Evolutionary conservation across 1,139 yeast species (phyloP).

Genomic region (Suhomyces yuchorum): DNA sequence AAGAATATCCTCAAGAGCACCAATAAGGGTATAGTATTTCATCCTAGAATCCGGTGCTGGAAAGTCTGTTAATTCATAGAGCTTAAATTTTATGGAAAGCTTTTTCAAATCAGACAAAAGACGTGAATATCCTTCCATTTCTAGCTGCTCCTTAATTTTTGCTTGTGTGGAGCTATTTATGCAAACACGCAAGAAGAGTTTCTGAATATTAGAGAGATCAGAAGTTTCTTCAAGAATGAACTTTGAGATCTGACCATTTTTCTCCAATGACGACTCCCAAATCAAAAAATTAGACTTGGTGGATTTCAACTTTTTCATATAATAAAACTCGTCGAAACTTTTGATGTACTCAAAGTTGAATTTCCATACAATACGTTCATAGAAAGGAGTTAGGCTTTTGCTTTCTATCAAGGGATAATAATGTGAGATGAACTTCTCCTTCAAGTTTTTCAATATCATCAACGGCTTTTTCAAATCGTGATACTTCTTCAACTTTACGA

Average conservation of each 20-base stretch:
- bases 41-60: constrained; percentile 21
- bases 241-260: constrained; percentile 19
- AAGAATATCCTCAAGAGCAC: constrained; percentile 8
- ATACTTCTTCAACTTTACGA: constrained; percentile 39
- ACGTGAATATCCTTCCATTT: constrained; percentile 15
- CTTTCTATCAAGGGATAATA: constrained; percentile 33
- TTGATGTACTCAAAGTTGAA: constrained; percentile 41
- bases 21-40: constrained; percentile 19
- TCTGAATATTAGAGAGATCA: constrained; percentile 28
- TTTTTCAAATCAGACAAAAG: constrained; percentile 32
- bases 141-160: constrained; percentile 17
- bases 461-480: constrained; percentile 37
- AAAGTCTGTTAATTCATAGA: constrained; percentile 24
- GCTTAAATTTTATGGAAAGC: constrained; percentile 33
- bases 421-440: constrained; percentile 26
- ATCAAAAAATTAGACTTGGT: constrained; percentile 38
- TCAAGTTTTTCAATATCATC: constrained; percentile 34
- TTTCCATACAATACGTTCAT: constrained; percentile 48
- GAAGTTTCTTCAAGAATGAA: constrained; percentile 20
- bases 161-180: constrained; percentile 19
- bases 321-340: constrained; percentile 28
- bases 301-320: constrained; percentile 26
- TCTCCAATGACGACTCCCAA: constrained; percentile 40
- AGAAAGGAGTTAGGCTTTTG: constrained; percentile 34
- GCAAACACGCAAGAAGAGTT: constrained; percentile 28